A percentile compares a stretch with the other conserved stretches of the same genome.
Evolutionary conservation across 2,329 filamentous ascomycete genomes (phyloP).

Genomic region (Aureobasidium uvarum): DNA sequence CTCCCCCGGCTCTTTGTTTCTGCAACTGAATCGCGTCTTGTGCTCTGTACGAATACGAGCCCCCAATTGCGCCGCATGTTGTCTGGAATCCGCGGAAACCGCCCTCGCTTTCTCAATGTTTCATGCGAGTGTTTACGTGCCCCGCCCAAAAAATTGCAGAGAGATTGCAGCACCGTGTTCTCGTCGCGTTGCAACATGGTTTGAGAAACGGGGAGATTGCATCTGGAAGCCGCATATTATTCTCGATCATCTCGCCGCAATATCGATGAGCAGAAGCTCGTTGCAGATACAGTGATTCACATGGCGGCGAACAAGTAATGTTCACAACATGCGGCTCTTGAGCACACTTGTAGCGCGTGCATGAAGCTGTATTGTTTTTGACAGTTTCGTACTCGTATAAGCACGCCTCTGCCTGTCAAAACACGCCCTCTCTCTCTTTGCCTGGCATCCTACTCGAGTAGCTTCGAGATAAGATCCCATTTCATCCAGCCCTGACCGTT

Average conservation of each 20-base stretch:
- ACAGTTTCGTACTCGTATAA: conserved; percentile 13
- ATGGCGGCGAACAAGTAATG: background rate
- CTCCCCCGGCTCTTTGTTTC: conserved; percentile 1
- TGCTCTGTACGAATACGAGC: conserved; percentile 6
- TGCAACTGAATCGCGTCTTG: background rate
- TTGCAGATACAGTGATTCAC: background rate
- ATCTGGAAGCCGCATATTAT: background rate
- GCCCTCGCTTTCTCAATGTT: background rate
- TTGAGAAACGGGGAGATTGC: conserved; percentile 15
- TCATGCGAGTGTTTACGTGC: background rate
- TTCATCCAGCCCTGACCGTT: background rate
- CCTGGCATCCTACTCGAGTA: background rate
- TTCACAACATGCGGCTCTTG: background rate
- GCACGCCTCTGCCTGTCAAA: background rate
- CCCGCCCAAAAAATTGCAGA: background rate
- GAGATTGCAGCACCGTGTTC: conserved; percentile 1
- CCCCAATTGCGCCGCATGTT: too few species aligned
- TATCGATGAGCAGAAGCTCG: background rate
- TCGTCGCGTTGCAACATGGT: background rate
- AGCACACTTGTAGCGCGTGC: background rate
- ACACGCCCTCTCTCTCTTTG: background rate
- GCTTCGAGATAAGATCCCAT: background rate
- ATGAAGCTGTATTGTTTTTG: background rate
- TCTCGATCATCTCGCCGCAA: background rate
- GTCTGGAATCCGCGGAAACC: conserved; percentile 2